Evolutionary conservation across 371 early-diverging fungal species (phyloP), one percentile per base, ranked within the genome.

Genomic region (Syncephalastrum monosporum): DNA sequence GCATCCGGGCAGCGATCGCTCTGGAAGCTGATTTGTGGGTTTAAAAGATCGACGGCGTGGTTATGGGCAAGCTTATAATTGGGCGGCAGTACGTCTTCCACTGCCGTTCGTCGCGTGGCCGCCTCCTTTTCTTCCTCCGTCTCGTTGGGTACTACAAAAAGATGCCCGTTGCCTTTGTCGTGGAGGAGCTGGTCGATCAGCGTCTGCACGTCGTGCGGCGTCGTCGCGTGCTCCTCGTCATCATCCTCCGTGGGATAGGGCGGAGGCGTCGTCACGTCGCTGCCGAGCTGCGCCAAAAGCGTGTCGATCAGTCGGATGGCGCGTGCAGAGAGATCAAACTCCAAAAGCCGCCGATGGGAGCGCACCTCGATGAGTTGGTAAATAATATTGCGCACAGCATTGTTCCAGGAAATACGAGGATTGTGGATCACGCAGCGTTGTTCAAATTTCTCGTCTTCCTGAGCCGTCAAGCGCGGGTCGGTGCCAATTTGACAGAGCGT

Each of bases 71-170:
- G 38, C 38, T 33, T 33, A 10, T 33, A 33, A 10, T 33, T 33
- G 38, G 38, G 12, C 12, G 38, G 38, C 38, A 33, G 8, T 12
- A 2, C 38, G 10, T 33, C 2, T 42, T 80, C 76, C n/a, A 61
- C 42, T 2, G 45, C 33, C 19, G 45, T 53, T 17, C 51, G 45
- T 14, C 38, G 47, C 15, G 48, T 47, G 16, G 25, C 41, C 1
- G 43, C 13, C 21, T 46, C 54, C 1, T 53, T 46, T 16, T 60
- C 62, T 23, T 70, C 70, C 12, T 75, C 75, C 0, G 66, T 63
- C 47, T 87, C 88, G 56, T 83, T 82, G 0, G 64, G 67, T 1
- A 81, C 84, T 10, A 73, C 66, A 17, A 84, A 61, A 8, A 68
- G 71, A 10, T 33, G 6, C 2, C 38, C 38, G 8, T 10, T 33